These are phyloP conservation scores for Paxillus ammoniavirescens DNA, from an alignment of 768 basidiomycete species.

Conservation along the genomic window DNA sequence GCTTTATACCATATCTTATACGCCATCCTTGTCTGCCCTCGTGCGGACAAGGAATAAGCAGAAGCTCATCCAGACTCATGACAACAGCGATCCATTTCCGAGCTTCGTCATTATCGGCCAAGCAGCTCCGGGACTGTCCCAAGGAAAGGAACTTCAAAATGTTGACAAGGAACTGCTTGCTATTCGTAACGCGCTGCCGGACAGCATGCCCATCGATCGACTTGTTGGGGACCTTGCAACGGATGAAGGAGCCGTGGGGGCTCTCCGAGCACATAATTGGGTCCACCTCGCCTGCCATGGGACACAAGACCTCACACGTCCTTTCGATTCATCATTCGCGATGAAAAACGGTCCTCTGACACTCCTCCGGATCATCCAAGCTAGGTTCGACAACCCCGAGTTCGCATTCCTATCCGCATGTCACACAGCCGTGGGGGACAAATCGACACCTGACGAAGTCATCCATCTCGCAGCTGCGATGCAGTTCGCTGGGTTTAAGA, in stretches of 20 bases:
- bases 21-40: constrained; percentile 15
- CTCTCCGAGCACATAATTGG: constrained; percentile 7
- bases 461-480: constrained; percentile 27
- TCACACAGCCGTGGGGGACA: constrained; percentile 20
- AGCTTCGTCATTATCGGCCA: constrained; percentile 2
- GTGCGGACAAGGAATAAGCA: constrained; percentile 7
- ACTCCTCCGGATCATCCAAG: constrained; percentile 9
- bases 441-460: constrained; percentile 13
- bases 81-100: background rate
- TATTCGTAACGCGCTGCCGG: constrained; percentile 1
- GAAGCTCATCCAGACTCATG: background rate
- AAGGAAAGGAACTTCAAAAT: background rate
- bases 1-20: constrained; percentile 21
- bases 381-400: constrained; percentile 1
- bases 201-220: background rate
- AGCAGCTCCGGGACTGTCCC: background rate
- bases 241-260: background rate
- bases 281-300: constrained; percentile 28
- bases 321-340: constrained; percentile 17
- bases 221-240: constrained; percentile 2
- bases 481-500: constrained; percentile 21
- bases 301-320: background rate
- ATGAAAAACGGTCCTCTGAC: background rate
- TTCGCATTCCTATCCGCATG: constrained; percentile 24
- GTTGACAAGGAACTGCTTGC: constrained; percentile 1